Percentiles rank a stretch among this genome's conserved stretches.
These are phyloP conservation scores for Cadophora sp. DNA, from an alignment of 2,329 filamentous ascomycete genomes.

Conservation along the genomic window DNA sequence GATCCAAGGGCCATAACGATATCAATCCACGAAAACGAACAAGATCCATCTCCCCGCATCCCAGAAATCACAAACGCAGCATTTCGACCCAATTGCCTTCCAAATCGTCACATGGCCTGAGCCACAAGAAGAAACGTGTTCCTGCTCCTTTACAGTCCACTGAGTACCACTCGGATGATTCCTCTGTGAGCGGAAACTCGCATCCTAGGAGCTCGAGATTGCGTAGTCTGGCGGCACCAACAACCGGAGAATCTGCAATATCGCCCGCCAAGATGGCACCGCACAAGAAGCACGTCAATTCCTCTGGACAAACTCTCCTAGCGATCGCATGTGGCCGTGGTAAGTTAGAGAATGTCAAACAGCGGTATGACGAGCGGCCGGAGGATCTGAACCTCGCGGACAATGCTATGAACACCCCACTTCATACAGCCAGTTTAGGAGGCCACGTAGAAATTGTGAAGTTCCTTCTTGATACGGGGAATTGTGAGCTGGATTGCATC, in stretches of 20 bases:
- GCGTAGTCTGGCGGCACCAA: slow-evolving; percentile 61
- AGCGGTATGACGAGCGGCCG: slow-evolving; percentile 73
- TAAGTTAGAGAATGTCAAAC: slow-evolving; percentile 79
- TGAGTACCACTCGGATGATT: slow-evolving; percentile 73
- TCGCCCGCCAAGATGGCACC: slow-evolving; percentile 72
- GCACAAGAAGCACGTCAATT: slow-evolving; percentile 88
- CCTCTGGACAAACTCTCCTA: slow-evolving; percentile 88
- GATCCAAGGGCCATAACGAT: slow-evolving; percentile 35
- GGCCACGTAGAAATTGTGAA: slow-evolving; percentile 88
- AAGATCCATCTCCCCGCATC: slow-evolving; percentile 64
- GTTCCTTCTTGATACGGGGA: slow-evolving; percentile 80
- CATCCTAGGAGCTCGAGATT: slow-evolving; percentile 64
- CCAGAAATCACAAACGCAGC: slow-evolving; percentile 66
- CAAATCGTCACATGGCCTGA: slow-evolving; percentile 60
- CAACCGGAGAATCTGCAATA: slow-evolving; percentile 64
- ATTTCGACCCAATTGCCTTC: slow-evolving; percentile 67
- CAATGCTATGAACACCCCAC: slow-evolving; percentile 93
- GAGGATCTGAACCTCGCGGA: slow-evolving; percentile 90
- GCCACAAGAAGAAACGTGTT: slow-evolving; percentile 65
- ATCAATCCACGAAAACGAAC: slow-evolving; percentile 37
- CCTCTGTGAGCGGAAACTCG: slow-evolving; percentile 65
- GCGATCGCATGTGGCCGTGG: slow-evolving; percentile 90
- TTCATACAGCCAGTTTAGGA: slow-evolving; percentile 91
- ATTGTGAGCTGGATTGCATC: slow-evolving; percentile 72
- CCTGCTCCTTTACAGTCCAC: slow-evolving; percentile 66